phyloP scores from a whole-genome alignment of 1,284 basidiomycete species.

The Melampsora americana region DNA sequence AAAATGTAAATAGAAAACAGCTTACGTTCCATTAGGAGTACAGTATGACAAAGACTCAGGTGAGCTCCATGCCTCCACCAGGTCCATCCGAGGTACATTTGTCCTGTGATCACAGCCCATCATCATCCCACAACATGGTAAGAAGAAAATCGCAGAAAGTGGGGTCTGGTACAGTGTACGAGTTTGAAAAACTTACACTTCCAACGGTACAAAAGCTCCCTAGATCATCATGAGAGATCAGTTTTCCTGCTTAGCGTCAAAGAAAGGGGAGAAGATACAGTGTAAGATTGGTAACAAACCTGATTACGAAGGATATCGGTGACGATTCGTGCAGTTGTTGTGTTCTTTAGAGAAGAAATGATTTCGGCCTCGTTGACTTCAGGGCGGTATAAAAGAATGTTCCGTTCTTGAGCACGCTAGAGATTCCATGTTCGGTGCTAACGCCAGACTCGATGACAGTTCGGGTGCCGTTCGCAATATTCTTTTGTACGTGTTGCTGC shows the following conservation, averaged over 20 bases:
- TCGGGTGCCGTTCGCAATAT: constrained; percentile 23
- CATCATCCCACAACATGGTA: background rate
- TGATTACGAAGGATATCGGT: constrained; percentile 39
- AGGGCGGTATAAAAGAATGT: constrained; percentile 34
- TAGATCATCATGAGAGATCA: background rate
- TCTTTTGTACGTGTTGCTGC: constrained; percentile 33
- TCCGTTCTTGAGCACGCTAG: constrained; percentile 21
- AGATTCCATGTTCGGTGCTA: constrained; percentile 26
- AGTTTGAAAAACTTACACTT: constrained; percentile 20
- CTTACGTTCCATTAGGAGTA: constrained; percentile 2
- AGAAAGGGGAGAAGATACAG: background rate
- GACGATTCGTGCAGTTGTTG: constrained; percentile 27
- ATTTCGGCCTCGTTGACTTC: constrained; percentile 15
- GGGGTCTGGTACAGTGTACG: background rate
- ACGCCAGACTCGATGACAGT: constrained; percentile 27
- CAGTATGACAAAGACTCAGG: constrained; percentile 21
- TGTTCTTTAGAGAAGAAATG: constrained; percentile 20
- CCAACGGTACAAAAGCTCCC: constrained; percentile 35
- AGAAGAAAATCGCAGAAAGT: background rate
- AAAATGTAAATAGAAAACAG: too few relatives aligned
- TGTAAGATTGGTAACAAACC: background rate
- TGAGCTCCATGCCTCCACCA: constrained; percentile 29
- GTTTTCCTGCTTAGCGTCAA: too few relatives aligned
- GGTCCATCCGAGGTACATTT: constrained; percentile 30
- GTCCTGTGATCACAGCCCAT: constrained; percentile 2